Evolutionary conservation across 169 alveolate genomes (phyloP), one percentile per base, ranked within the genome.

Genomic region (Neospora caninum): DNA sequence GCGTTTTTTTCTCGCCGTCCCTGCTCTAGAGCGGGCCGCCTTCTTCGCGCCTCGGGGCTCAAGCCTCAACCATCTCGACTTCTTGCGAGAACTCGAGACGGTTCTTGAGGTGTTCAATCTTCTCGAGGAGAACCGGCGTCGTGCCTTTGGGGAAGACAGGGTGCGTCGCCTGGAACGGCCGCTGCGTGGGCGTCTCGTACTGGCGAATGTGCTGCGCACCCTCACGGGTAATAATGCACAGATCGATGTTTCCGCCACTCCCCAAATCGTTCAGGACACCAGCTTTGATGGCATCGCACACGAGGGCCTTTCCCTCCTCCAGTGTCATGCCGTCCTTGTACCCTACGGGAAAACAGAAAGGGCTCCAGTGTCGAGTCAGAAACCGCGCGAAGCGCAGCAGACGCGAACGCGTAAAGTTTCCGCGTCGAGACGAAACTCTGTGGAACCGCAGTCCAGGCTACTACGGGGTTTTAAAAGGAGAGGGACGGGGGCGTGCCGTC

Each of bases 261-360:
- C 95, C 95, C 82, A 95, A 93, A 80, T 95, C 96, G 80, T 95
- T 95, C 92, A 89, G 54, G 78, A 95, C 91, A 36, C 96, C 96
- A 41, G 91, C 82, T 25, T 29, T 34, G 88, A 94, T 94, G 83
- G 97, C 97, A 69, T 43, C 88, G 94, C 88, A 91, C 83, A 92
- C 97, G 88, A 95, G 93, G 88, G 39, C 49, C 92, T 88, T 93
- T 87, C 94, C 97, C 42, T 94, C 96, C 92, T 94, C 97, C 53
- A 89, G 86, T 58, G 92, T 94, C 94, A 94, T 88, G 87, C 87
- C 91, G 86, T 45, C 96, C 78, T 70, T 94, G 80, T 84, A 92
- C 82, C 93, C 95, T 88, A 84, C 41, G 43, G 29, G 88, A 43
- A 64, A 64, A 64, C 73, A 64, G 73, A 64, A 16, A 64, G n/a